Evolutionary conservation across 208 protist genomes (phyloP).

Genomic region (Herpetomonas muscarum): DNA sequence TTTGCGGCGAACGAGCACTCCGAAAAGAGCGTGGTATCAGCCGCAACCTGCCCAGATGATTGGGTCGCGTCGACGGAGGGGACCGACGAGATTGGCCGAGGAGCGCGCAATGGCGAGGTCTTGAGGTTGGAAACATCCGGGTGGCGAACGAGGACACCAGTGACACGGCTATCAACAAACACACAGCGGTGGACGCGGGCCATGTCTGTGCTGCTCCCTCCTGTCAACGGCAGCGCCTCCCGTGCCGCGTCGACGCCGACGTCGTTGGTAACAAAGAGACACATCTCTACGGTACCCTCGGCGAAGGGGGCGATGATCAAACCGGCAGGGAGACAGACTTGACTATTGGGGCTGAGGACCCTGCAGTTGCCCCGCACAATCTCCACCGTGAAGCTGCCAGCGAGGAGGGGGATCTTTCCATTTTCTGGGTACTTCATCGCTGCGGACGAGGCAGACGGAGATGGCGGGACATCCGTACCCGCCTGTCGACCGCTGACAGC

Average conservation of each 20-base stretch:
- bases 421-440: slow-evolving; percentile 21
- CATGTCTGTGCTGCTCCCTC: not conserved
- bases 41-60: no score
- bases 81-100: no score
- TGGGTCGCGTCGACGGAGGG: no score
- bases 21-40: slow-evolving; percentile 34
- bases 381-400: slow-evolving; percentile 21
- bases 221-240: slow-evolving; percentile 9
- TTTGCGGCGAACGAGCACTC: slow-evolving; percentile 67
- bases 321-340: slow-evolving; percentile 29
- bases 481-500: not conserved
- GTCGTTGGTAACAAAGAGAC: slow-evolving; percentile 66
- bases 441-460: not conserved
- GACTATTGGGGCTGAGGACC: slow-evolving; percentile 27
- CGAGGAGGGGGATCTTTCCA: slow-evolving; percentile 27
- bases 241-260: slow-evolving; percentile 66
- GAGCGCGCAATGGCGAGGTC: no score
- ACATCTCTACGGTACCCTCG: slow-evolving; percentile 34
- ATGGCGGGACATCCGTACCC: not conserved
- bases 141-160: slow-evolving; percentile 56
- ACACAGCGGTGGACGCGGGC: slow-evolving; percentile 8
- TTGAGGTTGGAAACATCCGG: not conserved
- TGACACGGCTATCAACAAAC: slow-evolving; percentile 24
- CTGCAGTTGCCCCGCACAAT: slow-evolving; percentile 38
- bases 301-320: slow-evolving; percentile 41